Evolutionary conservation across 805 yeast genomes (phyloP), one percentile per base, ranked within the genome.

Genomic region (Candida caryicola): DNA sequence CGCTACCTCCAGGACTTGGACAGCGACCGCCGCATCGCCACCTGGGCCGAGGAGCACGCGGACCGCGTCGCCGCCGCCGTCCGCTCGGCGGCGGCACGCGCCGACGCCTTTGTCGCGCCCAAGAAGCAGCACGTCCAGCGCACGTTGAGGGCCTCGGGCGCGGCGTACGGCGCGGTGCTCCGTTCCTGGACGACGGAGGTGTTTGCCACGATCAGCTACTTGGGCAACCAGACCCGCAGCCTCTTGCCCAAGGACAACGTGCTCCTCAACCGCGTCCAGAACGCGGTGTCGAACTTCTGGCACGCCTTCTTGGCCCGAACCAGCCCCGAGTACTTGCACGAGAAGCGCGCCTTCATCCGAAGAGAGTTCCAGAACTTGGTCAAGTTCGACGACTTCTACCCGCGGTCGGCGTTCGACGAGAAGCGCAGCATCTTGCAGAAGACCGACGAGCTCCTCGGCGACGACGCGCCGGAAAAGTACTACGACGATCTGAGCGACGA

Each of bases 341-440:
- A 54, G 31, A 52, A 49, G 36, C 49, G 46, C 6, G 33, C 49
- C 17, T 62, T 62, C 37, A 38, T 62, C 27, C 47, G 47, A 23
- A 44, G 41, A 10, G 68, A 62, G 31, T 53, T 59, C 31, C 46
- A 48, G 18, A 59, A 54, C 35, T 49, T 60, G 31, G 31, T 55
- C 33, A 47, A 52, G 29, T 52, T 49, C 33, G 42, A 47, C 23
- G 46, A 49, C 19, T 49, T 49, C 30, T 33, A 33, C n/a, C 32
- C 37, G 5, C 7, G 23, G 15, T 33, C 35, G 19, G n/a, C 15
- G 12, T 17, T 33, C 9, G 17, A 16, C 16, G 29, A 33, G 12
- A 33, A 27, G 19, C 6, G 17, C 16, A 35, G 23, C 16, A n/a
- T 35, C 4, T 21, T 35, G 33, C 13, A 13, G 6, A 21, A 31